Evolutionary conservation across 768 basidiomycete species (phyloP).

Genomic region (Boletus rubescentipes): DNA sequence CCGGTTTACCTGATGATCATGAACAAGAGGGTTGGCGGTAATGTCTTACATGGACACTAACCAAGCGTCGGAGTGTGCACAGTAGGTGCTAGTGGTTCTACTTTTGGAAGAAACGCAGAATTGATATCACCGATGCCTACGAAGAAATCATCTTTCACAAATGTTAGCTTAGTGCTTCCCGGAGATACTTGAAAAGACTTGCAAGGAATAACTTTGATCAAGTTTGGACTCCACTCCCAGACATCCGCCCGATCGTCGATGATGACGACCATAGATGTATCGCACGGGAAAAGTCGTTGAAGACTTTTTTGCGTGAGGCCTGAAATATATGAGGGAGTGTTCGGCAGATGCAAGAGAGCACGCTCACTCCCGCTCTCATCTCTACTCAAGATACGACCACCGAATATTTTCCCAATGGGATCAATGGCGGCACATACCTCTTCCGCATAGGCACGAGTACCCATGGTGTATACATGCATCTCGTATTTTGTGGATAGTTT

Average conservation of each 20-base stretch:
- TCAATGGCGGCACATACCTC: constrained; percentile 94
- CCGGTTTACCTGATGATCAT: constrained; percentile 22
- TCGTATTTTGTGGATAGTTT: constrained; percentile 80
- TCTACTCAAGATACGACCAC: constrained; percentile 83
- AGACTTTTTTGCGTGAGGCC: constrained; percentile 91
- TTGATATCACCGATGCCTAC: constrained; percentile 99
- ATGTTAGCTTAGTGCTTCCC: neutral
- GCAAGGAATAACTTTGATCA: constrained; percentile 98
- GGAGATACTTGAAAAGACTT: constrained; percentile 25
- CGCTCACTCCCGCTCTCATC: constrained; percentile 95
- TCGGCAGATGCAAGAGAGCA: neutral
- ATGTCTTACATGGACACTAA: constrained; percentile 10
- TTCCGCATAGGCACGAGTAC: constrained; percentile 94
- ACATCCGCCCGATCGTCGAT: constrained; percentile 99
- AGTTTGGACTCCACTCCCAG: constrained; percentile 97
- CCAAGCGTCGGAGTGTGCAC: constrained; percentile 24
- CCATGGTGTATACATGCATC: constrained; percentile 99
- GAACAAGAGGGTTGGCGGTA: neutral
- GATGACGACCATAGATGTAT: constrained; percentile 98
- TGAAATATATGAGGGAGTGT: constrained; percentile 31
- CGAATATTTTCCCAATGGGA: constrained; percentile 81
- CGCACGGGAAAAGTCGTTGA: constrained; percentile 91
- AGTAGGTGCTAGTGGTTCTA: constrained; percentile 44
- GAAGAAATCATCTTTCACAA: constrained; percentile 86
- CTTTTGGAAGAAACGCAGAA: constrained; percentile 85